Evolutionary conservation across 305 asterid species (phyloP).

Genomic region (Ajuga reptans): DNA sequence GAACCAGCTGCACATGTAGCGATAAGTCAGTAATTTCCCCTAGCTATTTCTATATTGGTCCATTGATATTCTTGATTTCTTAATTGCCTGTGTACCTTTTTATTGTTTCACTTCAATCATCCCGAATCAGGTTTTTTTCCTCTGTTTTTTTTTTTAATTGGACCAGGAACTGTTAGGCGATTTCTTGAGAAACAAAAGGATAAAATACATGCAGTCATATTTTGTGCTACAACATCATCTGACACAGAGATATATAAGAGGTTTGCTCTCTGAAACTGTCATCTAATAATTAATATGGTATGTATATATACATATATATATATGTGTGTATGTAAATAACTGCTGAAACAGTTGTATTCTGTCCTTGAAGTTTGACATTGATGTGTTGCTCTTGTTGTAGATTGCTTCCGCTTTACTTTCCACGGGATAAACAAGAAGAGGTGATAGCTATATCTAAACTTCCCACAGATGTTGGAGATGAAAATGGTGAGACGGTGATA

Average conservation of each 20-base stretch:
- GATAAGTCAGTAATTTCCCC: slow-evolving; percentile 47
- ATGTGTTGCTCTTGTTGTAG: slow-evolving; percentile 27
- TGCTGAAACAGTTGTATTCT: neutral
- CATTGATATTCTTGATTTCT: slow-evolving; percentile 9
- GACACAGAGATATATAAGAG: slow-evolving; percentile 88
- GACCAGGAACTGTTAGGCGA: slow-evolving; percentile 79
- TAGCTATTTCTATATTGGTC: neutral
- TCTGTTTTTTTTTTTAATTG: slow-evolving; percentile 13
- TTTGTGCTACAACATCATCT: slow-evolving; percentile 58
- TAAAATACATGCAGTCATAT: slow-evolving; percentile 57
- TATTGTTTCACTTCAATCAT: neutral
- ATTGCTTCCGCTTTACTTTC: slow-evolving; percentile 90
- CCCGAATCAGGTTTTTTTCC: neutral
- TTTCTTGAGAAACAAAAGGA: slow-evolving; percentile 82
- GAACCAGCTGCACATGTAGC: slow-evolving; percentile 98
- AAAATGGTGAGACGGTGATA: slow-evolving; percentile 76
- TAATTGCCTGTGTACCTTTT: neutral
- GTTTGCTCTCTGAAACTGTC: slow-evolving; percentile 28
- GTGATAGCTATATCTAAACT: slow-evolving; percentile 58
- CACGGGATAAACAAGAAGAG: slow-evolving; percentile 73
- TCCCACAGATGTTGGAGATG: slow-evolving; percentile 96
- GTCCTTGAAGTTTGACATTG: slow-evolving; percentile 4
- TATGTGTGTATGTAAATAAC: neutral
- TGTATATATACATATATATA: neutral
- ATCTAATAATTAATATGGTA: neutral